phyloP scores from a whole-genome alignment of 2,329 filamentous ascomycete species.

The Paracoccidioides lutzii region DNA sequence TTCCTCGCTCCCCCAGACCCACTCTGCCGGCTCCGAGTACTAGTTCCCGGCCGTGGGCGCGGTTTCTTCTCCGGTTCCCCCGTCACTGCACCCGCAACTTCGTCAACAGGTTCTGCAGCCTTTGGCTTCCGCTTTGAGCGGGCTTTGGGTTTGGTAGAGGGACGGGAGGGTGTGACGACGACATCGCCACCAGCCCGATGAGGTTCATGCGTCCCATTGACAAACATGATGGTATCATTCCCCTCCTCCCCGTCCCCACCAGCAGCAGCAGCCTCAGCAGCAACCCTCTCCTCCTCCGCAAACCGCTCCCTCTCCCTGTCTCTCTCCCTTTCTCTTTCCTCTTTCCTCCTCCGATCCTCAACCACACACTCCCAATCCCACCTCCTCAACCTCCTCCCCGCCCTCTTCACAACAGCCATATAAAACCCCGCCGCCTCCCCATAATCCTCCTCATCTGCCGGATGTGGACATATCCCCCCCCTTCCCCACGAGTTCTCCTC shows the following conservation, averaged over 20 bases:
- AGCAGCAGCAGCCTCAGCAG: background rate
- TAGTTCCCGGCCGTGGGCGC: background rate
- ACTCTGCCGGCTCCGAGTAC: background rate
- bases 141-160: background rate
- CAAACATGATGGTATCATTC: background rate
- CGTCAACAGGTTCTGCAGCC: no score
- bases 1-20: background rate
- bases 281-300: background rate
- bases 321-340: background rate
- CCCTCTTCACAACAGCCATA: slow-evolving; percentile 32
- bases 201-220: background rate
- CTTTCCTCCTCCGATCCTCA: background rate
- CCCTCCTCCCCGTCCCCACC: background rate
- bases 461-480: slow-evolving; percentile 30
- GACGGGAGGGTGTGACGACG: background rate
- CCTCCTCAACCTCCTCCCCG: slow-evolving; percentile 30
- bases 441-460: slow-evolving; percentile 33
- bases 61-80: background rate
- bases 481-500: slow-evolving; percentile 34
- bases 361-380: slow-evolving; percentile 30
- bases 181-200: background rate
- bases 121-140: background rate
- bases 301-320: background rate
- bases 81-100: background rate
- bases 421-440: slow-evolving; percentile 36